phyloP scores from a whole-genome alignment of 2,329 filamentous ascomycete species.

The Rutstroemia sp. region DNA sequence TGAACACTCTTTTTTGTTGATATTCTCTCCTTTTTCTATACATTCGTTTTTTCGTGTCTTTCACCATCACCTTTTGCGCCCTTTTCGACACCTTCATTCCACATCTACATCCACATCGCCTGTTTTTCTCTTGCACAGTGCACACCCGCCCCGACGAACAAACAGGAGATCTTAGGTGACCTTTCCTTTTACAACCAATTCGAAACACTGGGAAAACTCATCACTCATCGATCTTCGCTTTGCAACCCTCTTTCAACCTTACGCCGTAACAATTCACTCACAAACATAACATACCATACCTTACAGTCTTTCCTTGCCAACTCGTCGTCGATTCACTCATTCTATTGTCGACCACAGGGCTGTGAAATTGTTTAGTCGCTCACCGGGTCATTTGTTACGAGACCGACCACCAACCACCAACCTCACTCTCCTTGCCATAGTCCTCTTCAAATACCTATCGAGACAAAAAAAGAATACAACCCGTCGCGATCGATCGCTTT shows the following conservation, averaged over 20 bases:
- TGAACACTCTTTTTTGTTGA: constrained; percentile 13
- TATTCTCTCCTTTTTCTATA: constrained; percentile 1
- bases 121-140: background rate
- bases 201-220: background rate
- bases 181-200: background rate
- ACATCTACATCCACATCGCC: constrained; percentile 4
- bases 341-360: no score
- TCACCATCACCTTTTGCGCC: background rate
- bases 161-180: background rate
- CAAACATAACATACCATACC: background rate
- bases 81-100: constrained; percentile 5
- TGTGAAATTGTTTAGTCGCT: background rate
- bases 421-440: background rate
- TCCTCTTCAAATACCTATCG: background rate
- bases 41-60: constrained; percentile 1
- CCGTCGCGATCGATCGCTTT: background rate
- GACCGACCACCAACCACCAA: background rate
- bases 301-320: no score
- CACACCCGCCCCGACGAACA: background rate
- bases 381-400: background rate
- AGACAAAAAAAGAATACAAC: background rate
- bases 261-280: no score
- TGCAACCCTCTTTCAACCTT: background rate
- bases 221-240: background rate
- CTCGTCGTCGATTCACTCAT: no score